Conservation (phyloP, 352 stramenopile genomes). For the Pythium grandisporangium region DNA sequence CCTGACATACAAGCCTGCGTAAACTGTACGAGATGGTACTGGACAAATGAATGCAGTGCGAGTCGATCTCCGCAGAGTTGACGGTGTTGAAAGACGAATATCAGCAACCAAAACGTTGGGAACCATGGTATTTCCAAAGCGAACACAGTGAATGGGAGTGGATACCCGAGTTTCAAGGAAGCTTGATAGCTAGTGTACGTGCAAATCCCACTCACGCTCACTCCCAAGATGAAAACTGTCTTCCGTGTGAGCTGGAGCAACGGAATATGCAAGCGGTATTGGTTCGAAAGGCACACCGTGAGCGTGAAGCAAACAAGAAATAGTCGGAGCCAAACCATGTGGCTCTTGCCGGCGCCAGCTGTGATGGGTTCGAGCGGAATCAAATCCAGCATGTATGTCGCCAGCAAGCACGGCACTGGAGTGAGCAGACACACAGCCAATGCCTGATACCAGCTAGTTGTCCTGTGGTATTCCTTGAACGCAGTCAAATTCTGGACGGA, state of each 20-base stretch:
- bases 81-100: neutral
- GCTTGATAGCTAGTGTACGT: neutral
- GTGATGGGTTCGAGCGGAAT: conserved; percentile 13
- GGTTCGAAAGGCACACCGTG: neutral
- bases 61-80: neutral
- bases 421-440: conserved; percentile 3
- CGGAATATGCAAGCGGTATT: neutral
- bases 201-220: neutral
- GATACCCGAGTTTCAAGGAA: neutral
- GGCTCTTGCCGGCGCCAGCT: neutral
- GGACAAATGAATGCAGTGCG: conserved; percentile 4
- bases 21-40: too few relatives aligned
- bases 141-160: neutral
- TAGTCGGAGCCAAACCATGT: neutral
- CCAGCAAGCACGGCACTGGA: conserved; percentile 11
- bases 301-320: neutral
- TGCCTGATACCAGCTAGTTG: neutral
- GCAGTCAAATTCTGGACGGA: conserved; percentile 12
- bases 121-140: neutral
- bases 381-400: conserved; percentile 8
- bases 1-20: conserved; percentile 7
- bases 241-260: neutral
- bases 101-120: neutral
- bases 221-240: neutral
- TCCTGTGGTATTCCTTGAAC: conserved; percentile 8